These are phyloP conservation scores for Asterochloris sp. DNA, from an alignment of 139 green algal species.

Conservation along the genomic window DNA sequence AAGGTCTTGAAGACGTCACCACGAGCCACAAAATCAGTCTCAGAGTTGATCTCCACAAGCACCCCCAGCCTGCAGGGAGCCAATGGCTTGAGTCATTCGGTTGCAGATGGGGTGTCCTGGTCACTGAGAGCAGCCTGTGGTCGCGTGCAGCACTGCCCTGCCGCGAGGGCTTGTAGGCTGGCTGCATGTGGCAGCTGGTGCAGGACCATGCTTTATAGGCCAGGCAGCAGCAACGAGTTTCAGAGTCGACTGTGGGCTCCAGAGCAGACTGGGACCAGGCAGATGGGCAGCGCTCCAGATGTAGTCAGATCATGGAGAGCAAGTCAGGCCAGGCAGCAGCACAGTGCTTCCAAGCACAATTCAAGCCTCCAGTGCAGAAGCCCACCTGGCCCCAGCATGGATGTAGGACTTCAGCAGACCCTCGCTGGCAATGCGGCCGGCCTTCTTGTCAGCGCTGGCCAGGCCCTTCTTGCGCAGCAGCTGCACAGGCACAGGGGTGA, in stretches of 20 bases:
- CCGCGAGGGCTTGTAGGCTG: neutral
- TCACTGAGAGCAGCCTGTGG: no score
- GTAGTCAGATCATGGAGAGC: no score
- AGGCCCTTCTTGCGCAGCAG: slow-evolving; percentile 96
- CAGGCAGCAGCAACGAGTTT: no score
- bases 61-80: slow-evolving; percentile 70
- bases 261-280: no score
- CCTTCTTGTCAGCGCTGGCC: slow-evolving; percentile 94
- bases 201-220: no score
- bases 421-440: slow-evolving; percentile 87
- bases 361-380: neutral
- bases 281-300: no score
- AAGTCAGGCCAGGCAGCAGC: no score
- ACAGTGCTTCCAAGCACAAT: neutral
- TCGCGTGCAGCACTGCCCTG: neutral
- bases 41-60: slow-evolving; percentile 94
- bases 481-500: slow-evolving; percentile 3
- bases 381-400: slow-evolving; percentile 70
- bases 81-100: neutral
- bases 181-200: neutral
- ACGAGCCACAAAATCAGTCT: slow-evolving; percentile 93
- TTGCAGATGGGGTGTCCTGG: no score
- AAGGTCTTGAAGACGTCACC: slow-evolving; percentile 87
- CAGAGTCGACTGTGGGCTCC: no score
- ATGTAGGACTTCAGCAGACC: slow-evolving; percentile 89